Evolutionary conservation across 495 filamentous ascomycete genomes (phyloP).

Genomic region (Podospora australis): DNA sequence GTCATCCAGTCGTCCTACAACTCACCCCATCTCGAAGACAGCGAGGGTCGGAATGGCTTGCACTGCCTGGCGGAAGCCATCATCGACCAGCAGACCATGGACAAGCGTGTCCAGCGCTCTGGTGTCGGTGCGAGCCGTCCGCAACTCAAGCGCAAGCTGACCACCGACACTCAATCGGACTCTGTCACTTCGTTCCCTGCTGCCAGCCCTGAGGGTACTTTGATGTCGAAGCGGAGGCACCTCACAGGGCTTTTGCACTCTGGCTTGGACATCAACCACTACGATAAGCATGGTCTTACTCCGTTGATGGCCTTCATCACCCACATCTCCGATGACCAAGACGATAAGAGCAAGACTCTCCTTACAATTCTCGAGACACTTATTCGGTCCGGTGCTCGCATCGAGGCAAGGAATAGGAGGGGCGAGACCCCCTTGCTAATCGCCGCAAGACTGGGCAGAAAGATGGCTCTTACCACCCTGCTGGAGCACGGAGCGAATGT

Average conservation of each 20-base stretch:
- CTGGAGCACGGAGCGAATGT: conserved; percentile 39
- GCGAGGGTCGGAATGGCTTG: conserved; percentile 41
- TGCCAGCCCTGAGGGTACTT: conserved; percentile 3
- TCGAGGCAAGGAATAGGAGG: conserved; percentile 36
- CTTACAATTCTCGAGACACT: conserved; percentile 27
- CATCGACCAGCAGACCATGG: conserved; percentile 23
- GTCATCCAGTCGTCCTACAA: conserved; percentile 27
- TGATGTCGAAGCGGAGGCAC: conserved; percentile 23
- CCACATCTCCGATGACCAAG: conserved; percentile 35
- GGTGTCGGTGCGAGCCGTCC: background rate
- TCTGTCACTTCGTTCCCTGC: background rate
- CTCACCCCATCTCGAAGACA: conserved; percentile 31
- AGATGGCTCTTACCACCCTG: conserved; percentile 36
- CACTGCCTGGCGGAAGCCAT: conserved; percentile 44
- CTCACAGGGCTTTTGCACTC: conserved; percentile 30
- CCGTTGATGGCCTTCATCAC: conserved; percentile 42
- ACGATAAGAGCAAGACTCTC: conserved; percentile 32
- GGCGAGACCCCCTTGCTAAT: conserved; percentile 44
- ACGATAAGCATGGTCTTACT: conserved; percentile 36
- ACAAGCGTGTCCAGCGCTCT: conserved; percentile 14
- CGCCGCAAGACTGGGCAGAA: conserved; percentile 37
- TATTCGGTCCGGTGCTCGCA: conserved; percentile 23
- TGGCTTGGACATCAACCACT: conserved; percentile 37
- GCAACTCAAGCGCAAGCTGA: conserved; percentile 15
- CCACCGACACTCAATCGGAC: conserved; percentile 2